Evolutionary conservation across 352 stramenopile genomes (phyloP), one percentile per base, ranked within the genome.

Genomic region (Phytophthora capsici): DNA sequence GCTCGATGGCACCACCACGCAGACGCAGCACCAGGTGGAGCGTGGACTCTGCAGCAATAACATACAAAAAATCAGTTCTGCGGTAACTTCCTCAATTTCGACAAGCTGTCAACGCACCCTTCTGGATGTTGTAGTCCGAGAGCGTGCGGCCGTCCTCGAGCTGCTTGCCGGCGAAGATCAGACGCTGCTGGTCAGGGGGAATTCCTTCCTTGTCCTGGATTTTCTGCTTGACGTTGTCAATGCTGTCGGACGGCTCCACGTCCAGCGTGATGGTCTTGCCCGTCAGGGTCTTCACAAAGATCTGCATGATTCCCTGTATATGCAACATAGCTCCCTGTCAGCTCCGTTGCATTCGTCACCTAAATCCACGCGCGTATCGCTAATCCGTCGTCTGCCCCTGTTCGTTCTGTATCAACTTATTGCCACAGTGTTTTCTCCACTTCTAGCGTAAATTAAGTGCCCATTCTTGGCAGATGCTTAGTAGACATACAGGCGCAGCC

Each of bases 151-250:
- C 92, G 74, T 98, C 95, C 79, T 98, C 95, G 6, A 99, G 90
- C 86, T 99, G 98, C 94, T 99, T 99, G 82, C 97, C 98, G 63
- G 97, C 97, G 82, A 99, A 99, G 83, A 99, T 99, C 66, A 99
- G 84, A 76, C 98, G 94, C 88, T 99, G 97, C 86, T 99, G 98
- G 95, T 99, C 98, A 69, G 98, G 97, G 58, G 98, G 98, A 69
- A 99, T 99, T 67, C 84, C 98, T 85, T 99, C 98, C 94, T 99
- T 99, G 86, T 99, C 98, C 88, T 99, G 98, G 80, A 99, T 99
- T 96, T 99, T 99, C 67, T 96, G 89, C 94, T 99, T 99, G 63
- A 99, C 98, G 84, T 99, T 98, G 84, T 99, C 96, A 82, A 99
- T 99, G 61, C 89, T 97, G 90, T 99, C 96, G 51, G 92, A 96